phyloP scores from a whole-genome alignment of 164 flowering plant genomes.

The Hamamelis virginiana region DNA sequence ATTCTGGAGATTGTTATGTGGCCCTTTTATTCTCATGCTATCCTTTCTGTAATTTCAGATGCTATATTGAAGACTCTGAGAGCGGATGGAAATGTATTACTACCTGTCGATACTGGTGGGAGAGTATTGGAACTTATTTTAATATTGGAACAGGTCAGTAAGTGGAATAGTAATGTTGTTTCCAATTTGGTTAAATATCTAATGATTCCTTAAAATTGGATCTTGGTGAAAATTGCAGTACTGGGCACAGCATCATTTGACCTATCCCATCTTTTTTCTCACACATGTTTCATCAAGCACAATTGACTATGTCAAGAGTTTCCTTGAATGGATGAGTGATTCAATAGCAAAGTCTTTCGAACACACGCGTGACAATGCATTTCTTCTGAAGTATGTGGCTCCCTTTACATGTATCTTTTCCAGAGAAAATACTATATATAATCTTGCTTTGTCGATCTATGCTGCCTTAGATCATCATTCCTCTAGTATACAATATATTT shows the following conservation, averaged over 20 bases:
- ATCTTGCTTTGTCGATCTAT: not conserved
- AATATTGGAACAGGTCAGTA: slow-evolving; percentile 77
- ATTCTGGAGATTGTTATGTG: not conserved
- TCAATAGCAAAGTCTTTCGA: slow-evolving; percentile 95
- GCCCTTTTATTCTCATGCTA: not conserved
- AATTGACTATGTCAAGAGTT: slow-evolving; percentile 88
- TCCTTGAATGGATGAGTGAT: slow-evolving; percentile 99
- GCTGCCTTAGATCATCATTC: no score
- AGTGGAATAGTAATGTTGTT: not conserved
- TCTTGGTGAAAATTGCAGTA: slow-evolving; percentile 47
- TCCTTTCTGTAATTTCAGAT: slow-evolving; percentile 36
- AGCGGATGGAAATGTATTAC: slow-evolving; percentile 79
- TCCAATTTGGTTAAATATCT: not conserved
- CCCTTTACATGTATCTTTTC: slow-evolving; percentile 2
- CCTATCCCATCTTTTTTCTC: slow-evolving; percentile 83
- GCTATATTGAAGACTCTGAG: slow-evolving; percentile 62
- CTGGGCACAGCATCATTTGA: slow-evolving; percentile 68
- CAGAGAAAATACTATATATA: not conserved
- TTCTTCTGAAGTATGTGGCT: slow-evolving; percentile 74
- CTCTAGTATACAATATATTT: not conserved
- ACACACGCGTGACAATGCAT: slow-evolving; percentile 91
- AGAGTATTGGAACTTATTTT: slow-evolving; percentile 84
- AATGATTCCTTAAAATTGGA: slow-evolving; percentile 1
- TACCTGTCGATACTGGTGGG: slow-evolving; percentile 96
- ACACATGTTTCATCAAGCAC: slow-evolving; percentile 91